Percentiles rank a stretch among this genome's conserved stretches.
Evolutionary conservation across 2,329 filamentous ascomycete genomes (phyloP).

Genomic region (Xylaria digitata): DNA sequence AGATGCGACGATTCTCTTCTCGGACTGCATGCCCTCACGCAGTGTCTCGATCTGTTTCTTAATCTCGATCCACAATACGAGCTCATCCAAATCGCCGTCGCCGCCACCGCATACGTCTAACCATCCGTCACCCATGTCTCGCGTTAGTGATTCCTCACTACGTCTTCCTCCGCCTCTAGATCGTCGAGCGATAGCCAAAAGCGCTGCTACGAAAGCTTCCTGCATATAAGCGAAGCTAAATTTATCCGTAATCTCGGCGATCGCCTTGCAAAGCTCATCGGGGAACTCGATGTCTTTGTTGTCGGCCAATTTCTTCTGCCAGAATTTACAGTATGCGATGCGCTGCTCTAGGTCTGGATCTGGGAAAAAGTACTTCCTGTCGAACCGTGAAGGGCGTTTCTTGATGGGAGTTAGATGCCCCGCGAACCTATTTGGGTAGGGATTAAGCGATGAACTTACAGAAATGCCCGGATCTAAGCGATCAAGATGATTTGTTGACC

Average conservation of each 20-base stretch:
- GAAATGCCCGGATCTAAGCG: conserved; percentile 73
- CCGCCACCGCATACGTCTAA: conserved; percentile 46
- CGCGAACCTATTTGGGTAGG: not conserved
- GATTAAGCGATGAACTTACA: conserved; percentile 49
- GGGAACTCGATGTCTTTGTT: conserved; percentile 72
- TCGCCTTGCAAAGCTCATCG: conserved; percentile 65
- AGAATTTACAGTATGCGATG: conserved; percentile 70
- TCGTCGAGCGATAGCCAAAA: conserved; percentile 66
- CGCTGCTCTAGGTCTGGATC: conserved; percentile 66
- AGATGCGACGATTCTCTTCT: conserved; percentile 25
- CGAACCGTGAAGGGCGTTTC: conserved; percentile 74
- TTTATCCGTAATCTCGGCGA: conserved; percentile 70
- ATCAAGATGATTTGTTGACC: conserved; percentile 74
- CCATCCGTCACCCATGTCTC: conserved; percentile 54
- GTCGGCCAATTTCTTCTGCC: conserved; percentile 66
- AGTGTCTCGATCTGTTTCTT: conserved; percentile 72
- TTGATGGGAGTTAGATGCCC: conserved; percentile 38
- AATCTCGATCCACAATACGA: conserved; percentile 70
- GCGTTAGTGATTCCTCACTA: conserved; percentile 47
- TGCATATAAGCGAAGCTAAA: conserved; percentile 79
- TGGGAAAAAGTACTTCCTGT: conserved; percentile 74
- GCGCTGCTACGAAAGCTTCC: conserved; percentile 73
- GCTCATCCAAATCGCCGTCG: conserved; percentile 58
- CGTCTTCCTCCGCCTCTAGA: conserved; percentile 35
- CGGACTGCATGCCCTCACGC: conserved; percentile 66